Base-by-base conservation (phyloP, 352 stramenopile genomes). In the Pythium guiyangense region DNA sequence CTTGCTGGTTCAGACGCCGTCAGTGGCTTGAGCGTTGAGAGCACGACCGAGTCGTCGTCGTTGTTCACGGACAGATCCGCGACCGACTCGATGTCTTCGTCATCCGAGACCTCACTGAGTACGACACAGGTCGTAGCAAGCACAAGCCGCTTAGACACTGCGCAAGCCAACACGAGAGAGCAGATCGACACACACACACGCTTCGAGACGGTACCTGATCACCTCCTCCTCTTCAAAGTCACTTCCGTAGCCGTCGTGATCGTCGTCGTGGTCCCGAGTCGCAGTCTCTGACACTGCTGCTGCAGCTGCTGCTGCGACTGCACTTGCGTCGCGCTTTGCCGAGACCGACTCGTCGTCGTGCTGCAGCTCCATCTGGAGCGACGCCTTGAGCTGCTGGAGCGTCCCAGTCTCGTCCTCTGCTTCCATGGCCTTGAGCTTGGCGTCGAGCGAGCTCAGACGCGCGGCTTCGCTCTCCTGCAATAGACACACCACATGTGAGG, bases 201-300 rank as follows among this genome's bases (percentile, higher is more conserved):
- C n/a, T n/a, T 37, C 31, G 31, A 45, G 18, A 17, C 11, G 52
- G 22, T 71, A 92, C 83, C 80, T 94, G 25, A 64, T 66, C 50
- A 92, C 79, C 56, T 90, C 81, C 57, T 90, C 78, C 54, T 91
- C 79, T 53, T 94, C 82, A 63, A 94, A 94, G 52, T 94, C 82
- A 51, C 80, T 92, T 9, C 80, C 82, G 49, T 94, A 94, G 35
- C 75, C 76, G 42, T 88, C 67, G 25, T 73, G 71, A 18, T 82
- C 71, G 31, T 71, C 45, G 8, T 60, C 63, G n/a, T 67, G 4
- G 31, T 37, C 31, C 0, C 12, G 31, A 37, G 6, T 37, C 31
- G 4, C n/a, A n/a, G n/a, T n/a, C n/a, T n/a, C n/a, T n/a, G n/a
- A n/a, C n/a, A n/a, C 25, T 1, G 14, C 18, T 9, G 35, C 11